Percentiles rank a stretch among this genome's conserved stretches.
Evolutionary conservation across 2,329 filamentous ascomycete genomes (phyloP).

Genomic region (Aureobasidium sp.): DNA sequence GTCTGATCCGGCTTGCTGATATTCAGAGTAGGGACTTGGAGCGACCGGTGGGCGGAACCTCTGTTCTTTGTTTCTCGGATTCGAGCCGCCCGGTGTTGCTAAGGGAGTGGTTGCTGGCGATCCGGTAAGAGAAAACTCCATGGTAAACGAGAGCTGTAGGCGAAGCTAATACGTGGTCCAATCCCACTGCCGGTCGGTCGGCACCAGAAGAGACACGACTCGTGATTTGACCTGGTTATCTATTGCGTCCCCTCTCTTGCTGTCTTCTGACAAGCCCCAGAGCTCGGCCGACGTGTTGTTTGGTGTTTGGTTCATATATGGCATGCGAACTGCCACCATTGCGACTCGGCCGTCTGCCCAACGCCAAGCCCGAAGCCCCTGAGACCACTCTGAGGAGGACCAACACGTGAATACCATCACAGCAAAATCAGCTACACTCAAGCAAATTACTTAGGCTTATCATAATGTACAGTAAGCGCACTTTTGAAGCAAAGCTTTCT

Average conservation of each 20-base stretch:
- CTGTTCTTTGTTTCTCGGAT: neutral
- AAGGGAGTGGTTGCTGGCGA: conserved; percentile 2
- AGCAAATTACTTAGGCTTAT: neutral
- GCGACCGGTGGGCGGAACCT: conserved; percentile 3
- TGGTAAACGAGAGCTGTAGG: conserved; percentile 2
- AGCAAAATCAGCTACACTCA: too few species aligned
- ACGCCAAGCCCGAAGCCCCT: conserved; percentile 6
- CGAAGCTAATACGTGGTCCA: conserved; percentile 13
- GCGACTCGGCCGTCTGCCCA: conserved; percentile 8
- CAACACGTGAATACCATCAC: too few species aligned
- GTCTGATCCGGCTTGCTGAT: conserved; percentile 36
- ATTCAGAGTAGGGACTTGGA: conserved; percentile 26
- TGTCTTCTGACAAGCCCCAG: neutral
- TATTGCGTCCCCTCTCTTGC: neutral
- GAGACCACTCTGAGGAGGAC: conserved; percentile 1
- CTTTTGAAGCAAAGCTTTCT: neutral
- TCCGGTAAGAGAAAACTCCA: conserved; percentile 9
- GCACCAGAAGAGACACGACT: neutral
- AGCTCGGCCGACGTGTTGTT: neutral
- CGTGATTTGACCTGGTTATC: neutral
- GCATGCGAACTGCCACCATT: neutral
- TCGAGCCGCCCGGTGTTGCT: neutral
- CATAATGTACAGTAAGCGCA: conserved; percentile 1
- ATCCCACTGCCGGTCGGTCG: neutral
- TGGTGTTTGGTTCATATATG: neutral